Base-by-base conservation (phyloP, 2,329 filamentous ascomycete species). In the Ophiostoma novo-ulmi region DNA sequence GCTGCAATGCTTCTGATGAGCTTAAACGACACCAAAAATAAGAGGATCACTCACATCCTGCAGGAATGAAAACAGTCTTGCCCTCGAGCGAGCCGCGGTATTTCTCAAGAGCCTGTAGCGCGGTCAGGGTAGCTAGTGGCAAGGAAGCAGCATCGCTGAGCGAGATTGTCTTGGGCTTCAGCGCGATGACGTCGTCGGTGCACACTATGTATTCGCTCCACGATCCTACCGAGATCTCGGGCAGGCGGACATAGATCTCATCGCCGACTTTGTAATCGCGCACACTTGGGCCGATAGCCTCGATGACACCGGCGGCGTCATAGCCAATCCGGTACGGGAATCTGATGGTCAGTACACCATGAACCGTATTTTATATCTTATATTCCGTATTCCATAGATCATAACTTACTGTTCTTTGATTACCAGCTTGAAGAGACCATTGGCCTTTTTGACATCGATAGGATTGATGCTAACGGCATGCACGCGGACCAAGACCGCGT, bases 31-130 rank as follows among this genome's bases (percentile, higher is more conserved):
- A 39, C 38, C n/a, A 3, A 48, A n/a, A 48, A 26, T 31, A 5
- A 14, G 17, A 31, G 61, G 13, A 14, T 10, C 63, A 65, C 68
- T 26, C 39, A 70, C 69, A 79, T 0, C 81, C 85, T 2, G 78
- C 85, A 0, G 83, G 80, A 7, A 87, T 78, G 71, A 84, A 84
- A 1, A 85, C 83, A 1, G 83, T 85, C 77, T 83, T 84, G 10
- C 83, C 84, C 26, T 80, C 76, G 0, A 87, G 79, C 22, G 74
- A 78, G 22, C 67, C 70, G 35, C 26, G 44, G 55, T 71, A 69
- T 17, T 44, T n/a, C 20, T 17, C 36, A 26, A 69, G 41, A 14
- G 61, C 31, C 67, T 69, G 63, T 67, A 69, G 63, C 6, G 69
- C 67, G 1, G 61, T 67, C 17, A 38, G 17, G 11, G 63, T 66